Conservation (phyloP, 2,329 filamentous ascomycete genomes). For the Fusarium mundagurra region DNA sequence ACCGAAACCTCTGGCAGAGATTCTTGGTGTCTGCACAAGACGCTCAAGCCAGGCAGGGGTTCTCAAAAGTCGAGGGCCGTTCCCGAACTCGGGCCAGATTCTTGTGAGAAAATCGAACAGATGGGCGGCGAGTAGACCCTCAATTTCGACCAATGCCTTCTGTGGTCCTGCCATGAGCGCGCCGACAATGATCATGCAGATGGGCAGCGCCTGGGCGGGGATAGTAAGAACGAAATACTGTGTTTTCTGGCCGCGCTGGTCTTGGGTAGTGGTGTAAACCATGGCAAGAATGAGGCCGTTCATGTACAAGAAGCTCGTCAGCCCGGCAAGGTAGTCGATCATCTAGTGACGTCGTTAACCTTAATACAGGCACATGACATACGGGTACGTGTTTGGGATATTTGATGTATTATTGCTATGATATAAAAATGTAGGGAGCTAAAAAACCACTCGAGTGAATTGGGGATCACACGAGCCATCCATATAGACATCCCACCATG, state of each 20-base stretch:
- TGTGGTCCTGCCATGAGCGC: slow-evolving; percentile 70
- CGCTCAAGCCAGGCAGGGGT: slow-evolving; percentile 78
- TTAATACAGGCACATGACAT: slow-evolving; percentile 11
- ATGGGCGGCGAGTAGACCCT: slow-evolving; percentile 88
- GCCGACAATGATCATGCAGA: slow-evolving; percentile 79
- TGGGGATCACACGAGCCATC: slow-evolving; percentile 72
- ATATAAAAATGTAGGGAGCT: slow-evolving; percentile 68
- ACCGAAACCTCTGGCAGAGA: slow-evolving; percentile 53
- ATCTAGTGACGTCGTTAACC: slow-evolving; percentile 43
- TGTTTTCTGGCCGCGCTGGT: slow-evolving; percentile 79
- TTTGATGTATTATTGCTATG: slow-evolving; percentile 34
- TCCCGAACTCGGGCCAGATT: slow-evolving; percentile 89
- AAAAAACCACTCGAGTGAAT: slow-evolving; percentile 67
- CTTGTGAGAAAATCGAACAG: slow-evolving; percentile 89
- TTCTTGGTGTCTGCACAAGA: slow-evolving; percentile 63
- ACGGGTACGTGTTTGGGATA: slow-evolving; percentile 17
- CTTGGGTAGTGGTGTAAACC: slow-evolving; percentile 85
- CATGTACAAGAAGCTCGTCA: slow-evolving; percentile 58
- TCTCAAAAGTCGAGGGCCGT: slow-evolving; percentile 78
- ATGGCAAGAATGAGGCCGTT: slow-evolving; percentile 80
- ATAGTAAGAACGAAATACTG: slow-evolving; percentile 86
- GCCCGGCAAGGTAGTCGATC: slow-evolving; percentile 47
- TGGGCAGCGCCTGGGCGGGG: slow-evolving; percentile 82
- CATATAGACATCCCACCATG: slow-evolving; percentile 79
- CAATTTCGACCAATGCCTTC: slow-evolving; percentile 70